phyloP scores from a whole-genome alignment of 2,329 filamentous ascomycete genomes.

The Ploettnerulaceae sp. region DNA sequence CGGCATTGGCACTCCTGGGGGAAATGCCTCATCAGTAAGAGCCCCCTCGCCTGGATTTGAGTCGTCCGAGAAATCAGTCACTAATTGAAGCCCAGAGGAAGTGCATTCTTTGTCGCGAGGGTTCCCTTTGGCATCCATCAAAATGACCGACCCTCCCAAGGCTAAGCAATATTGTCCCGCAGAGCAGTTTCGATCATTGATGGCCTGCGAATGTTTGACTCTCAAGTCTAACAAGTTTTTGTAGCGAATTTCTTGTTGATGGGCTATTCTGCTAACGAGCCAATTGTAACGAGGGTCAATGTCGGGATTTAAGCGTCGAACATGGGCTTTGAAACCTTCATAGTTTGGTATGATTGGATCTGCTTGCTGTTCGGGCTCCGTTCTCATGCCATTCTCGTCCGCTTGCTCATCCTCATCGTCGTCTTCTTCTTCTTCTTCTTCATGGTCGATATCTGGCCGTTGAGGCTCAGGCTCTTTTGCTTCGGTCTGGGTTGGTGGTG shows the following conservation, averaged over 20 bases:
- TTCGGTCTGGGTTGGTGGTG: constrained; percentile 38
- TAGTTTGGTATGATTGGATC: constrained; percentile 66
- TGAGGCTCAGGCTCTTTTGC: constrained; percentile 18
- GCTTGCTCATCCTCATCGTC: constrained; percentile 60
- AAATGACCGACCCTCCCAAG: constrained; percentile 59
- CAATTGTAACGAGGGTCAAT: constrained; percentile 54
- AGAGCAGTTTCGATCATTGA: constrained; percentile 53
- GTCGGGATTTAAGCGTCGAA: constrained; percentile 68
- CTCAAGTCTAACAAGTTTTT: constrained; percentile 68
- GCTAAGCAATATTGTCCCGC: constrained; percentile 60
- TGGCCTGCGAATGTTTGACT: constrained; percentile 62
- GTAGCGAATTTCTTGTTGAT: constrained; percentile 75
- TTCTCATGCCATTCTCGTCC: constrained; percentile 57
- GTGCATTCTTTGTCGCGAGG: constrained; percentile 54
- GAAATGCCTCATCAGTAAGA: constrained; percentile 70
- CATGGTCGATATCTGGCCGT: constrained; percentile 29
- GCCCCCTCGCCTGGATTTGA: constrained; percentile 64
- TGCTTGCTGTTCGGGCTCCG: constrained; percentile 56
- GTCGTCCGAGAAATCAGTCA: constrained; percentile 56
- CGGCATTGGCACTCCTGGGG: constrained; percentile 74
- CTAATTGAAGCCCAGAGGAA: constrained; percentile 49
- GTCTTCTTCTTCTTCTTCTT: constrained; percentile 45
- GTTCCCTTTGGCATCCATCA: constrained; percentile 56
- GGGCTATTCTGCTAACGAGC: constrained; percentile 74
- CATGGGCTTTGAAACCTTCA: constrained; percentile 71